phyloP scores from a whole-genome alignment of 192 early-diverging fungal genomes.

The Entomortierella parvispora region DNA sequence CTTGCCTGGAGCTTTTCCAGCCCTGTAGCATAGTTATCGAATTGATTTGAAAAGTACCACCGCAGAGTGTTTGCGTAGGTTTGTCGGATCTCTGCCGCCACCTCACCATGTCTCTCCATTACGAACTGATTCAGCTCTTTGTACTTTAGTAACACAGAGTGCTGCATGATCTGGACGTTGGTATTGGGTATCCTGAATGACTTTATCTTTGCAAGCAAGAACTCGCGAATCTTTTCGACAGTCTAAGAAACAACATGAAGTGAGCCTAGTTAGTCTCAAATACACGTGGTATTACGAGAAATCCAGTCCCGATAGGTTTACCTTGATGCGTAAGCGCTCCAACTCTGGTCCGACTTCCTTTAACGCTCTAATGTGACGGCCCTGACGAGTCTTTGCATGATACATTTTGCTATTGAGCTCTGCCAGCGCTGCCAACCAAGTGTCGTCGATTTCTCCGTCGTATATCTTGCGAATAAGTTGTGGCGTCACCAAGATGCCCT shows the following conservation, averaged over 20 bases:
- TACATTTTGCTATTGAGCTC: constrained; percentile 92
- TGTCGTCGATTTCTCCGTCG: constrained; percentile 92
- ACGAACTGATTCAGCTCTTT: constrained; percentile 93
- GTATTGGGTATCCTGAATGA: constrained; percentile 88
- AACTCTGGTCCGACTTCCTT: constrained; percentile 92
- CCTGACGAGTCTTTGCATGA: constrained; percentile 81
- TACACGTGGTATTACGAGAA: neutral
- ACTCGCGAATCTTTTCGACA: constrained; percentile 87
- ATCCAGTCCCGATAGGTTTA: constrained; percentile 9
- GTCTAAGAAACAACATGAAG: constrained; percentile 57
- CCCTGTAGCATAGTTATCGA: constrained; percentile 87
- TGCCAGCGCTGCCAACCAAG: constrained; percentile 82
- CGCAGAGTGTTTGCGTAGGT: constrained; percentile 87
- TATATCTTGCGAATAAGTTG: constrained; percentile 84
- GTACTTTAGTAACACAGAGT: constrained; percentile 90
- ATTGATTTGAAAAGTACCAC: constrained; percentile 89
- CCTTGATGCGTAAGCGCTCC: constrained; percentile 87
- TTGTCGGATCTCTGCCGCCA: constrained; percentile 86
- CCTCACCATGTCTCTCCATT: constrained; percentile 87
- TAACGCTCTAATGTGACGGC: constrained; percentile 78
- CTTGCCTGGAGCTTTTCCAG: constrained; percentile 80
- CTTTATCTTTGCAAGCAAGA: constrained; percentile 87
- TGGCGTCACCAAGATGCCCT: constrained; percentile 87
- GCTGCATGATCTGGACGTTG: constrained; percentile 93
- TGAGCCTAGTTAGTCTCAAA: neutral